Evolutionary conservation across 2,329 filamentous ascomycete genomes (phyloP).

Genomic region (Xylariaceae sp.): DNA sequence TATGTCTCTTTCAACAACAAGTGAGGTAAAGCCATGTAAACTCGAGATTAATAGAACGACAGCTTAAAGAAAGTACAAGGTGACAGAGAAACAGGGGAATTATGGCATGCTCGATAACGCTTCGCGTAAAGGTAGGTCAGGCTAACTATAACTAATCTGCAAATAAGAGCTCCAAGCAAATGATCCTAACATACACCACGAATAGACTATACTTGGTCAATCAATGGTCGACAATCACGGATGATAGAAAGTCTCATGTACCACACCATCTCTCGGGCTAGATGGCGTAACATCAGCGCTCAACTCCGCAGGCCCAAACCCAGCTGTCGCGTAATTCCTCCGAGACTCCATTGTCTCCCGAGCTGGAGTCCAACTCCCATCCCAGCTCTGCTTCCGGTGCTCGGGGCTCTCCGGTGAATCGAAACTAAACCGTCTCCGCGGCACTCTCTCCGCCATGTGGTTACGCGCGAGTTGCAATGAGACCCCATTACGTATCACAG

Average conservation of each 20-base stretch:
- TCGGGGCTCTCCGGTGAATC: not conserved
- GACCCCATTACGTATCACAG: not conserved
- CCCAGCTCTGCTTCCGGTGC: not conserved
- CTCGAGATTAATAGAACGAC: no score
- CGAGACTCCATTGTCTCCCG: not conserved
- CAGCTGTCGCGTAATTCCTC: conserved; percentile 1
- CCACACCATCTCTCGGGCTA: not conserved
- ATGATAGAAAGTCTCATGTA: conserved; percentile 3
- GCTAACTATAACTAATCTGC: no score
- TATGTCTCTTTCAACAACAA: no score
- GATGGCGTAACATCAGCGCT: not conserved
- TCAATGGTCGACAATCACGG: not conserved
- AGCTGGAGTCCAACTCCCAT: not conserved
- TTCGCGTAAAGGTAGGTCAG: no score
- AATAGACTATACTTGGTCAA: no score
- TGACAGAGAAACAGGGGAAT: no score
- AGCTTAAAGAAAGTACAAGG: no score
- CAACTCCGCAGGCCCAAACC: conserved; percentile 9
- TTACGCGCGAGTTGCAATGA: not conserved
- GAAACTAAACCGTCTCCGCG: not conserved
- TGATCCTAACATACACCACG: no score
- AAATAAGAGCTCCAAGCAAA: no score
- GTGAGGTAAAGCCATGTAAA: no score
- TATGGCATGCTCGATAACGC: no score
- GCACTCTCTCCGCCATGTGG: not conserved